Base-by-base conservation (phyloP, 192 early-diverging fungal genomes). In the Entrophospora sp. region DNA sequence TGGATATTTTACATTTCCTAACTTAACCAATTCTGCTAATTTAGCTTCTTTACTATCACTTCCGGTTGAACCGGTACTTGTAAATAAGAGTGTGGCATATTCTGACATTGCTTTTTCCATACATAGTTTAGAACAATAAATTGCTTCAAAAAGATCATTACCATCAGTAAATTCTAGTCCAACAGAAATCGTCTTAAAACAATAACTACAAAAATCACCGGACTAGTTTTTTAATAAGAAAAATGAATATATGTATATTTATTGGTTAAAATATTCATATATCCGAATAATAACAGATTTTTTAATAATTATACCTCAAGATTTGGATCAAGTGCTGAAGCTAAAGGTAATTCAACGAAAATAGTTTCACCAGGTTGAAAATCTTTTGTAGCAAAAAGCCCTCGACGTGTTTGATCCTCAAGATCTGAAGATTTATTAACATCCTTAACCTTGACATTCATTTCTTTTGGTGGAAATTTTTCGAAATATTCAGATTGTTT, bases 401-500 rank as follows among this genome's bases (percentile, higher is more conserved):
- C 87, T 56, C 89, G 85, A 44, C 85, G 78, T 38, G 85, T 69
- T 22, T 83, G 77, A 59, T 81, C 77, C 32, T 82, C 81, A 27
- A 77, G 76, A 5, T 69, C 75, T 6, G 71, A 77, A 14, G 55
- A 58, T 31, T 72, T 71, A 25, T 24, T 36, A 16, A 55, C 12
- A 49, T 84, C 79, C 49, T 78, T 74, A 66, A 94, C 77, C 69
- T 80, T 82, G 27, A 93, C 87, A 59, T 90, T 78, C 79, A 85
- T 85, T 43, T 86, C 82, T 67, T 74, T 62, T 18, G 84, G 73
- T 49, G 94, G 94, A 84, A 91, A 96, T 32, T 83, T 74, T 30
- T 89, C 83, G 68, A 86, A 93, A 75, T 93, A 93, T 69, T 86
- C 78, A 14, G 81, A 74, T 77, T 88, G 87, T 65, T 84, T 85